A percentile compares a stretch with the other conserved stretches of the same genome.
Conservation (phyloP, 805 yeast species). For the Starmerella kuoi region DNA sequence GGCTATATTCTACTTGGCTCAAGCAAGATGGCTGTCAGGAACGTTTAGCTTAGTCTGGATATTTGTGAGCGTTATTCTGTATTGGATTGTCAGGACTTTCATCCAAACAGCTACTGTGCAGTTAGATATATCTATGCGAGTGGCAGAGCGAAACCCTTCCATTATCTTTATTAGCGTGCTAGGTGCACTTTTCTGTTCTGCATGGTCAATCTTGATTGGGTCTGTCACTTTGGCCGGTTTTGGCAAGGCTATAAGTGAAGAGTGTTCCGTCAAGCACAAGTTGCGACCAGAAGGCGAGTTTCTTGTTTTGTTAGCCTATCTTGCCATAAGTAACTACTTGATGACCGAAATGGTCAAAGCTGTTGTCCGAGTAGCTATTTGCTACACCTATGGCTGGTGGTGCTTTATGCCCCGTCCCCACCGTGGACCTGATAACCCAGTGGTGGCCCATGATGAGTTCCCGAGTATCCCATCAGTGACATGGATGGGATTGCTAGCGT, state of each 20-base stretch:
- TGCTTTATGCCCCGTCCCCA: slow-evolving; percentile 54
- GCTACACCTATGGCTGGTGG: slow-evolving; percentile 88
- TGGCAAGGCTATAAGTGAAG: slow-evolving; percentile 46
- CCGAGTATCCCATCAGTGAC: slow-evolving; percentile 6
- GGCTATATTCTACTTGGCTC: slow-evolving; percentile 57
- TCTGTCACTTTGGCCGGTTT: slow-evolving; percentile 63
- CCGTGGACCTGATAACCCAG: background rate
- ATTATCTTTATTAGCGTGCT: slow-evolving; percentile 47
- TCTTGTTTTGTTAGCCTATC: slow-evolving; percentile 57
- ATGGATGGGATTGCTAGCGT: slow-evolving; percentile 41
- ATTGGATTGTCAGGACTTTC: slow-evolving; percentile 57
- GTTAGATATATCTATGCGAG: slow-evolving; percentile 60
- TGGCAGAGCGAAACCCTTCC: slow-evolving; percentile 60
- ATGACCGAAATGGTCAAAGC: slow-evolving; percentile 74
- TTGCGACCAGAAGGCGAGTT: slow-evolving; percentile 33
- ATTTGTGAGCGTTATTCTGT: slow-evolving; percentile 50
- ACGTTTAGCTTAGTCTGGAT: slow-evolving; percentile 60
- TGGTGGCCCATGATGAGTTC: slow-evolving; percentile 31
- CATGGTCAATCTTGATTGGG: slow-evolving; percentile 53
- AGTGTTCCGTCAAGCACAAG: slow-evolving; percentile 36
- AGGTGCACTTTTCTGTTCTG: slow-evolving; percentile 49
- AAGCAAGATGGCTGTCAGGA: slow-evolving; percentile 67
- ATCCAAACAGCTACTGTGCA: slow-evolving; percentile 67
- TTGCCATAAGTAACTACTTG: slow-evolving; percentile 72
- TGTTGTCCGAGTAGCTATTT: slow-evolving; percentile 64